Evolutionary conservation across 1,284 basidiomycete species (phyloP).

Genomic region (Phellopilus nigrolimitatus): DNA sequence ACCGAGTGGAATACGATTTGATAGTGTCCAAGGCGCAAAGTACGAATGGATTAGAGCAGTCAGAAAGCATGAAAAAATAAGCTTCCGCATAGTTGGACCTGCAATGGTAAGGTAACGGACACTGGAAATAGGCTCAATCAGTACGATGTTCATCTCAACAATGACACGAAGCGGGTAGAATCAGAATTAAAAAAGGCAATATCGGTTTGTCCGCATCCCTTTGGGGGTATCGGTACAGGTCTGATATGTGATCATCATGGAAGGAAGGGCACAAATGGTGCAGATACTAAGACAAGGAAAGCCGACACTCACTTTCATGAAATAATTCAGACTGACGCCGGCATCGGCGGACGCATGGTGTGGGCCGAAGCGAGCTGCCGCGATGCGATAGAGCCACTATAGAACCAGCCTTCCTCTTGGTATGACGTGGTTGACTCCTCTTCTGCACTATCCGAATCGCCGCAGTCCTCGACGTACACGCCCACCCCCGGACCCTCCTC

Average conservation of each 20-base stretch:
- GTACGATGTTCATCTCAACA: too few relatives aligned
- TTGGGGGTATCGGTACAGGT: constrained; percentile 40
- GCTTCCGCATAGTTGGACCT: not conserved
- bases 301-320: constrained; percentile 10
- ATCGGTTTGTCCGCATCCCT: constrained; percentile 33
- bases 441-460: constrained; percentile 25
- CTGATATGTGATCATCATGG: constrained; percentile 38
- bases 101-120: not conserved
- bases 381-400: constrained; percentile 50
- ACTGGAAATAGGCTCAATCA: too few relatives aligned
- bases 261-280: constrained; percentile 2
- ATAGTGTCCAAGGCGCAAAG: not conserved
- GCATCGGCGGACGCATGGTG: constrained; percentile 52
- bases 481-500: constrained; percentile 68
- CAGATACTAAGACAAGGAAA: not conserved
- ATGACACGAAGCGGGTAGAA: constrained; percentile 16
- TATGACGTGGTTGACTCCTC: constrained; percentile 29
- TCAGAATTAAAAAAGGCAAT: constrained; percentile 39
- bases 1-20: not conserved
- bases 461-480: constrained; percentile 68
- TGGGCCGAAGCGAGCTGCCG: constrained; percentile 48
- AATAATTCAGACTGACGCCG: constrained; percentile 14
- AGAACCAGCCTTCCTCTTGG: constrained; percentile 53
- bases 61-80: not conserved
- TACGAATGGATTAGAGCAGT: not conserved